Base-by-base conservation (phyloP, 805 yeast species). In the Schizosaccharomyces lindneri region DNA sequence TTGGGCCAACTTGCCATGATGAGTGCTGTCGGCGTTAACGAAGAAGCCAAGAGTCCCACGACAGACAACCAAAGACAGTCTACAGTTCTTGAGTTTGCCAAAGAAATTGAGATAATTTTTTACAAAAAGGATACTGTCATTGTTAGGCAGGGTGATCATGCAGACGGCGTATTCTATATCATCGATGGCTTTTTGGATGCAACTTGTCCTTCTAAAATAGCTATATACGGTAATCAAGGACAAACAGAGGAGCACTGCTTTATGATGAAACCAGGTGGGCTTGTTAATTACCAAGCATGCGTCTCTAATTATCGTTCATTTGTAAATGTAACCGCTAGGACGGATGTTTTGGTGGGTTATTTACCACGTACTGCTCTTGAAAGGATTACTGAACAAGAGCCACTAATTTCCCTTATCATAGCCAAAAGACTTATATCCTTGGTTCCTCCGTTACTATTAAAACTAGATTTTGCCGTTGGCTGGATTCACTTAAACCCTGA, bases 401-500 rank as follows among this genome's bases (percentile, higher is more conserved):
- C 90, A 63, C 77, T 81, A 70, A 75, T 90, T 9, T 84, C 85
- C 65, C 73, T 90, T 48, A 81, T 87, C 1, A 78, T 88, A 59
- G 95, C 97, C 0, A 81, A 81, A 63, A 78, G 81, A 7, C 73
- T 90, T 64, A 81, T 84, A 57, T 75, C 75, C n/a, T 75, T 85
- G 1, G 71, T 93, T 48, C 83, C 89, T 36, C 74, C 78, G 36
- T 79, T 84, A 62, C 74, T 90, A 48, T 71, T 85, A 48, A 80
- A 84, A 62, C 79, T 93, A 55, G 97, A 90, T 68, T 87, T 85
- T 71, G 95, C 97, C 0, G 73, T 93, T 61, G 98, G 93, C 70
- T 90, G 97, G 97, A 81, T 89, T 51, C 95, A 87, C 63, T 75
- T 85, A 13, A 81, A 81, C n/a, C 90, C 97, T 1, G 95, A 97